Base-by-base conservation (phyloP, 164 flowering plant species). In the Macadamia integrifolia region DNA sequence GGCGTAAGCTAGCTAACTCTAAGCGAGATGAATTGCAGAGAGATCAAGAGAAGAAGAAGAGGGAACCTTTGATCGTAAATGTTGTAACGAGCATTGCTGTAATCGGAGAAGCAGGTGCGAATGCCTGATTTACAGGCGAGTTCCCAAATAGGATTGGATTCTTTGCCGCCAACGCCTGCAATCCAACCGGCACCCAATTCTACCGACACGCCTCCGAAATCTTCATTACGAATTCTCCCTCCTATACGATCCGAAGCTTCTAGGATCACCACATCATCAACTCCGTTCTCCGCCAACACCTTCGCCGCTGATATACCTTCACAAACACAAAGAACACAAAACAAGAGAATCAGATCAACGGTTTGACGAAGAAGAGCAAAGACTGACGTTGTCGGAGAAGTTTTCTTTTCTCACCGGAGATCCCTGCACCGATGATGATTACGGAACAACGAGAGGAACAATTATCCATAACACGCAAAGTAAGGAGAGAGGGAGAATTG, bases 161-260 rank as follows among this genome's bases (percentile, higher is more conserved):
- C 79, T 68, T 80, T 79, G 17, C 98, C 98, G 1, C 96, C 97
- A 42, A 91, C 96, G 17, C 98, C 97, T 71, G 79, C 85, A 35
- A 93, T 84, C 98, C 98, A 93, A 46, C 97, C 93, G 14, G 98
- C 98, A 3, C 98, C 98, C 58, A 85, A 83, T 79, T 93, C 98
- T 70, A 91, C 92, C 69, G 88, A 62, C 35, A 87, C 78, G 43
- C 86, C 92, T 8, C 92, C 88, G 75, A 93, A 93, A 49, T 68
- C 74, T 61, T 89, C 82, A 58, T 85, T 89, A 6, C 86, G 79
- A 48, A 93, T 84, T 74, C 98, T 75, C 1, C 98, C 98, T 0
- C 98, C 98, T 48, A 91, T 84, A 11, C 91, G 84, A 69, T 89
- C 97, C 58, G 97, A 73, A 18, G 97, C 97, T 69, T 93, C 98